A percentile compares a stretch with the other conserved stretches of the same genome.
Evolutionary conservation across 805 yeast species (phyloP).

Genomic region (Metschnikowia corniflorae): DNA sequence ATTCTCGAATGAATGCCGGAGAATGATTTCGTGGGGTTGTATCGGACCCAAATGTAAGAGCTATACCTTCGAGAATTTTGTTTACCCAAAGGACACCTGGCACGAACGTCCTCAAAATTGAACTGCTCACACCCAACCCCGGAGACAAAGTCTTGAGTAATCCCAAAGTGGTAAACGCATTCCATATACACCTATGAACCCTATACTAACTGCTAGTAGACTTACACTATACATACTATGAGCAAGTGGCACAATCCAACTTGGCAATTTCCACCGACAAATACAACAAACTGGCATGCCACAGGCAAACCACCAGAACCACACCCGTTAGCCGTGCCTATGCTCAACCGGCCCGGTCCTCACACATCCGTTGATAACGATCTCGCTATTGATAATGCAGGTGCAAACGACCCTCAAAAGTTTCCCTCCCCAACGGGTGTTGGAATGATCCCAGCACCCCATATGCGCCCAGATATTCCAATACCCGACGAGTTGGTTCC

Average conservation of each 20-base stretch:
- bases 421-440: background rate
- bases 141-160: no score
- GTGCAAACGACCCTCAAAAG: background rate
- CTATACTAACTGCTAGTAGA: conserved; percentile 1
- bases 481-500: conserved; percentile 3
- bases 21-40: no score
- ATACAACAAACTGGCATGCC: conserved; percentile 2
- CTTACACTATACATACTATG: conserved; percentile 3
- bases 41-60: no score
- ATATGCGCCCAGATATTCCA: conserved; percentile 3
- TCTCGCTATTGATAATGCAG: background rate
- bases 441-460: background rate
- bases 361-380: conserved; percentile 1
- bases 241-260: conserved; percentile 18
- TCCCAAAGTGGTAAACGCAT: no score
- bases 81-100: no score
- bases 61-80: no score
- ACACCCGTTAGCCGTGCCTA: conserved; percentile 8
- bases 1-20: no score
- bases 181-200: no score
- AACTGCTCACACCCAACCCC: no score
- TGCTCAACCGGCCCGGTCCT: conserved; percentile 3
- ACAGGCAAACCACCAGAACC: conserved; percentile 3
- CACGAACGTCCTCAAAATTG: no score
- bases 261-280: conserved; percentile 9